Base-by-base conservation (phyloP, 2,329 filamentous ascomycete genomes). In the Dactylellina haptotyla region DNA sequence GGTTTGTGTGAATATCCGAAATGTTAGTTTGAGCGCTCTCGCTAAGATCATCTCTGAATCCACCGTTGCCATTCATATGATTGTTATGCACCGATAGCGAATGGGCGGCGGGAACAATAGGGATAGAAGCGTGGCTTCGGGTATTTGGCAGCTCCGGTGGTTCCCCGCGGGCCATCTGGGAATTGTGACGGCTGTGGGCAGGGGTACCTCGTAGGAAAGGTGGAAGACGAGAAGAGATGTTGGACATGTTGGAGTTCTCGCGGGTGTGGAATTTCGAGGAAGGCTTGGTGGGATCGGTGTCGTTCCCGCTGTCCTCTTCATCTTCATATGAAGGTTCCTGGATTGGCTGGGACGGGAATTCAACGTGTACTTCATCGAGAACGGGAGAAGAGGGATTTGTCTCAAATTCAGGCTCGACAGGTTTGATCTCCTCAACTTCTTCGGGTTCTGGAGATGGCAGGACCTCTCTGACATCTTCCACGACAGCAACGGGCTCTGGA, bases 101-200 rank as follows among this genome's bases (percentile, higher is more conserved):
- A 28, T 82, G 81, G 3, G 81, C 80, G 8, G 79, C 78, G 71
- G 85, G 84, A 32, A 87, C 45, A 70, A 79, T 77, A 16, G 77
- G 75, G 54, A 79, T 74, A 5, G 78, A 72, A 16, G 76, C 76
- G 39, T 77, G 69, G 23, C 77, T 75, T 26, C 72, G 67, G 5
- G 76, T 77, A 53, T 78, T 77, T 85, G 86, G 78, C 91, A 88
- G 1, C 89, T 88, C 41, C 91, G 81, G 63, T 0, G 90, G 91
- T 77, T 92, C 89, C 0, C 88, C 88, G 69, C 89, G 86, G 78
- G 86, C 91, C 77, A 92, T 89, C 77, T 77, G 32, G 76, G 77
- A 66, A 20, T 70, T 73, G 32, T 75, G 65, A 45, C 64, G 30
- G 50, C 65, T 65, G 43, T 76, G 53, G 25, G 63, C 34, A 28